Evolutionary conservation across 1,139 yeast genomes (phyloP).

Genomic region (Nakaseomyces glabratus): DNA sequence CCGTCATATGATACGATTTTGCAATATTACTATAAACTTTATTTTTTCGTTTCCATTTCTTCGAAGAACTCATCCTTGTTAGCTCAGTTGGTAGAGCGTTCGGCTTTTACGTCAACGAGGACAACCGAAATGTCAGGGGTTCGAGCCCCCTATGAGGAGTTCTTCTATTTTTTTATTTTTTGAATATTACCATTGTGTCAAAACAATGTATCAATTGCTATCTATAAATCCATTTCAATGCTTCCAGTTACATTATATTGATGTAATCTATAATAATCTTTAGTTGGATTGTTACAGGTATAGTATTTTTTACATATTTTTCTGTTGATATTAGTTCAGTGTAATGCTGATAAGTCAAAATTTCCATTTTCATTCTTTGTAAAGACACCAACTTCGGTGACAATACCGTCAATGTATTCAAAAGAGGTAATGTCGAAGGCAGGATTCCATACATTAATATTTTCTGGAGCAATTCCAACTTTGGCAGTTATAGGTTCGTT

Average conservation of each 20-base stretch:
- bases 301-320: too few relatives aligned
- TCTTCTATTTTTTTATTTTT: conserved; percentile 11
- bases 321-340: too few relatives aligned
- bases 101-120: conserved; percentile 28
- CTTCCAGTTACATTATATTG: too few relatives aligned
- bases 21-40: too few relatives aligned
- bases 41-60: too few relatives aligned
- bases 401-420: conserved; percentile 72
- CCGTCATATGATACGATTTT: too few relatives aligned
- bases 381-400: conserved; percentile 64
- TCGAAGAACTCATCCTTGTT: conserved; percentile 30
- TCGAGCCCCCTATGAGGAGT: conserved; percentile 30
- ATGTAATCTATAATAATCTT: too few relatives aligned
- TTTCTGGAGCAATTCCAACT: conserved; percentile 81
- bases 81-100: conserved; percentile 31
- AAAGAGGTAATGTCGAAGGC: conserved; percentile 92
- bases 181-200: too few relatives aligned
- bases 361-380: conserved; percentile 39
- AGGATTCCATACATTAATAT: conserved; percentile 88
- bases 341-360: conserved; percentile 35
- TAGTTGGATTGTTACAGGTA: too few relatives aligned
- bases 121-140: conserved; percentile 29
- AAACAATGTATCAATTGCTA: too few relatives aligned
- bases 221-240: too few relatives aligned
- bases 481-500: conserved; percentile 40